A percentile compares a stretch with the other conserved stretches of the same genome.
These are phyloP conservation scores for Wickerhamomyces sp. DNA, from an alignment of 1,139 yeast species.

Conservation along the genomic window DNA sequence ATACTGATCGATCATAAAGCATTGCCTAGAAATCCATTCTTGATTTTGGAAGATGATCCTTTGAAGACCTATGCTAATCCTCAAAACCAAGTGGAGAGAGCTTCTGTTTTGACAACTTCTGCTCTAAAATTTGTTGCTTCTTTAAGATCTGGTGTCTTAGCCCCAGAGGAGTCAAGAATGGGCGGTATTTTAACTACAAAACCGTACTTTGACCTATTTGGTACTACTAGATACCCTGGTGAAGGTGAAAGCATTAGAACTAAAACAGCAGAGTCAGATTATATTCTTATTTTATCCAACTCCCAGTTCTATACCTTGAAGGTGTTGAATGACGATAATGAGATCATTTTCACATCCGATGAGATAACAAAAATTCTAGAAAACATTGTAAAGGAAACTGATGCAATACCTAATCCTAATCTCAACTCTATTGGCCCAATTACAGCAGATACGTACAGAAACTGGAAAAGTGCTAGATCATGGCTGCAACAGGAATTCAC, in stretches of 20 bases:
- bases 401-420: slow-evolving; percentile 35
- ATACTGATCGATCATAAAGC: slow-evolving; percentile 68
- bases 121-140: slow-evolving; percentile 61
- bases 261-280: slow-evolving; percentile 35
- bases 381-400: slow-evolving; percentile 44
- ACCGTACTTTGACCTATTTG: slow-evolving; percentile 62
- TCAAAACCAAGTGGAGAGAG: slow-evolving; percentile 62
- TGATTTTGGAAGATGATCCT: slow-evolving; percentile 71
- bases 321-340: slow-evolving; percentile 42
- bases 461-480: slow-evolving; percentile 58
- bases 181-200: slow-evolving; percentile 58
- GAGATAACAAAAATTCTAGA: slow-evolving; percentile 51
- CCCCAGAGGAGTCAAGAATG: slow-evolving; percentile 53
- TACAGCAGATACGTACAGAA: slow-evolving; percentile 60
- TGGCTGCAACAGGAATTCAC: slow-evolving; percentile 41
- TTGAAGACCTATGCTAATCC: slow-evolving; percentile 42
- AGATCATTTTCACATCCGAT: slow-evolving; percentile 48
- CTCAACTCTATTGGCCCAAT: slow-evolving; percentile 63
- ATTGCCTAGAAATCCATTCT: slow-evolving; percentile 71
- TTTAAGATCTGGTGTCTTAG: slow-evolving; percentile 47
- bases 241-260: slow-evolving; percentile 36
- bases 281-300: slow-evolving; percentile 53
- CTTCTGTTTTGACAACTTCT: slow-evolving; percentile 62
- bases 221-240: slow-evolving; percentile 61
- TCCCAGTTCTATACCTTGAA: slow-evolving; percentile 61